Percentiles rank a stretch among this genome's conserved stretches.
phyloP scores from a whole-genome alignment of 2,329 filamentous ascomycete species.

The Fusarium sp. region DNA sequence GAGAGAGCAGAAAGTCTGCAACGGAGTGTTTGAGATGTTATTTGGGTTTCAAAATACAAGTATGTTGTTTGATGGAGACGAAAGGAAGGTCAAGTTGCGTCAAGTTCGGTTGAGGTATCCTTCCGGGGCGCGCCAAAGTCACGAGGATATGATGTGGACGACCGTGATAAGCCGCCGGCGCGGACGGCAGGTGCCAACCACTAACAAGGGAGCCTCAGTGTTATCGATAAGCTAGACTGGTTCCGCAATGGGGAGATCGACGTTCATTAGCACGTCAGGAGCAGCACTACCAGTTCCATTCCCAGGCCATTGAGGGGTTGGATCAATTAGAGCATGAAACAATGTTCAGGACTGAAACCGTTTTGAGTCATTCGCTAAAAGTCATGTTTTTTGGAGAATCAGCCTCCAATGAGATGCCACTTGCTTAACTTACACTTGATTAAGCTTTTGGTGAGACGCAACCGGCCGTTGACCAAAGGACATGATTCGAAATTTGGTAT shows the following conservation, averaged over 20 bases:
- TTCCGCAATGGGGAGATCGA: slow-evolving; percentile 27
- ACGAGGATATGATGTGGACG: slow-evolving; percentile 49
- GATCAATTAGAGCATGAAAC: slow-evolving; percentile 21
- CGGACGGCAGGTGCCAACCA: slow-evolving; percentile 40
- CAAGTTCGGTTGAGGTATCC: slow-evolving; percentile 23
- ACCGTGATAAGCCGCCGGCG: slow-evolving; percentile 45
- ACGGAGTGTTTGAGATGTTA: neutral
- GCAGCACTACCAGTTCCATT: neutral
- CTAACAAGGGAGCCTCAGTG: slow-evolving; percentile 18
- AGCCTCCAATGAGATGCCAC: neutral
- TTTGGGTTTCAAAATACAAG: neutral
- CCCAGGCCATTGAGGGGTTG: neutral
- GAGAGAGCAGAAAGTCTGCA: neutral
- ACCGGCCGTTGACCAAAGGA: neutral
- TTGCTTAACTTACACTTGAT: neutral
- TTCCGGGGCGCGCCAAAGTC: slow-evolving; percentile 42
- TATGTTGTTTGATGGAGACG: neutral
- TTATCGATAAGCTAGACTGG: slow-evolving; percentile 32
- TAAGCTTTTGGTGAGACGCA: neutral
- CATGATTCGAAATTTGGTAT: neutral
- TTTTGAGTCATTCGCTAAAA: slow-evolving; percentile 12
- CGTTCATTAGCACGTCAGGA: slow-evolving; percentile 14
- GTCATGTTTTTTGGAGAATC: slow-evolving; percentile 9
- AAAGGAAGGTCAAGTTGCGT: slow-evolving; percentile 28
- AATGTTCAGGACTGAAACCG: slow-evolving; percentile 18